Conservation (phyloP, 768 basidiomycete genomes). For the Russula abietina region DNA sequence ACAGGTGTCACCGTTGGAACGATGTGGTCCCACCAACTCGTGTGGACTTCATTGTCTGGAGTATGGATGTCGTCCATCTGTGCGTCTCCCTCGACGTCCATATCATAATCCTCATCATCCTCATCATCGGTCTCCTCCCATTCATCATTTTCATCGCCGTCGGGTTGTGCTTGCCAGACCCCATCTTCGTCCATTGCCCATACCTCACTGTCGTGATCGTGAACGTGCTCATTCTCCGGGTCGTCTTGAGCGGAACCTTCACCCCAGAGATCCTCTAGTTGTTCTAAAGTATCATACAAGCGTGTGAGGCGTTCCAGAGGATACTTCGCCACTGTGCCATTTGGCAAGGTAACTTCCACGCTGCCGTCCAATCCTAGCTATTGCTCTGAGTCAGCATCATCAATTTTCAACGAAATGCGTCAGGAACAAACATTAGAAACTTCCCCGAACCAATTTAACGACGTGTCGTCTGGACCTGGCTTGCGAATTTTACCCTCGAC, state of each 20-base stretch:
- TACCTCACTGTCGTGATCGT: slow-evolving; percentile 35
- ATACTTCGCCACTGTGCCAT: slow-evolving; percentile 43
- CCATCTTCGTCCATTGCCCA: slow-evolving; percentile 41
- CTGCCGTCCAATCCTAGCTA: slow-evolving; percentile 73
- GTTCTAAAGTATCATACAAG: slow-evolving; percentile 76
- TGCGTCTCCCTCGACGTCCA: slow-evolving; percentile 36
- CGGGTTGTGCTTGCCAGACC: slow-evolving; percentile 29
- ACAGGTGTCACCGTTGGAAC: slow-evolving; percentile 13
- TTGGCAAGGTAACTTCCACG: slow-evolving; percentile 66
- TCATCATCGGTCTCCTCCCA: slow-evolving; percentile 34
- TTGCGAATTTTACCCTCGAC: slow-evolving; percentile 41
- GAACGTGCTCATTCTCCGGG: slow-evolving; percentile 34
- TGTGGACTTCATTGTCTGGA: slow-evolving; percentile 13
- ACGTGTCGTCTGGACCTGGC: slow-evolving; percentile 36
- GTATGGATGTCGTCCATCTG: slow-evolving; percentile 19
- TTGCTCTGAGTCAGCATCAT: slow-evolving; percentile 12
- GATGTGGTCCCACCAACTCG: slow-evolving; percentile 23
- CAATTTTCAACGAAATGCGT: not conserved
- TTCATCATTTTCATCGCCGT: slow-evolving; percentile 30
- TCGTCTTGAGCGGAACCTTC: slow-evolving; percentile 37
- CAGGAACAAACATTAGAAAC: slow-evolving; percentile 55
- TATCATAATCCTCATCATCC: slow-evolving; percentile 34
- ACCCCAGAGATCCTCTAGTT: slow-evolving; percentile 63
- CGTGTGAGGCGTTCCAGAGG: slow-evolving; percentile 65
- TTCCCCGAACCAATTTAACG: slow-evolving; percentile 80